Base-by-base conservation (phyloP, 176 grass and related monocot species). In the Carex parvula region DNA sequence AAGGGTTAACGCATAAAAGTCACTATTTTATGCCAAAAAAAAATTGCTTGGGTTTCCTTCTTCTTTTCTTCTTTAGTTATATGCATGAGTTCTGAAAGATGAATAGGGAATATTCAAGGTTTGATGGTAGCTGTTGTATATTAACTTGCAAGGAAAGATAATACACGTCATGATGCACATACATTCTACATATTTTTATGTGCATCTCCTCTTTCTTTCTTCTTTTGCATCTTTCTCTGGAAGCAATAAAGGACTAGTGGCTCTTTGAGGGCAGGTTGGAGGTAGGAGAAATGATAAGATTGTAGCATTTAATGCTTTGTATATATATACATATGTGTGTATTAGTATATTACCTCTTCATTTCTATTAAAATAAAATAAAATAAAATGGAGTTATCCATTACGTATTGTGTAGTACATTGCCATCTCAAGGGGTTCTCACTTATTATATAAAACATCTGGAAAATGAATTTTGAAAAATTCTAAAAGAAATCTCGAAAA, bases 71-170 rank as follows among this genome's bases (percentile, higher is more conserved):
- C 13, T 33, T 35, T 60, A 35, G 12, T 67, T 68, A 17, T 52
- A 16, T 41, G 29, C 20, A 52, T 78, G 83, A 85, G 3, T 30
- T 29, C 70, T 64, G 55, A 85, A 85, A 73, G 69, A 54, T 85
- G 70, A 65, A 76, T 32, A 64, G 14, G 84, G 84, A 79, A 85
- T 65, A 85, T 85, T 79, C 70, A 79, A 32, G 20, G 84, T 61
- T 74, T 22, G 10, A 18, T 68, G 20, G 48, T 56, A 54, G 73
- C 48, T 78, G 73, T 53, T 78, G 73, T 80, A 18, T 44, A 81
- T 81, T 81, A 46, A 82, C 80, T 82, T 82, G 80, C 41, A 82
- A 82, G 60, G 60, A 11, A 53, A 82, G 80, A 50, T 16, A 52
- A 42, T 64, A 62, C 16, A 81, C 29, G 12, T 64, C 56, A 60